Base-by-base conservation (phyloP, 352 stramenopile genomes). In the Thalassiosira livingstoniorum region DNA sequence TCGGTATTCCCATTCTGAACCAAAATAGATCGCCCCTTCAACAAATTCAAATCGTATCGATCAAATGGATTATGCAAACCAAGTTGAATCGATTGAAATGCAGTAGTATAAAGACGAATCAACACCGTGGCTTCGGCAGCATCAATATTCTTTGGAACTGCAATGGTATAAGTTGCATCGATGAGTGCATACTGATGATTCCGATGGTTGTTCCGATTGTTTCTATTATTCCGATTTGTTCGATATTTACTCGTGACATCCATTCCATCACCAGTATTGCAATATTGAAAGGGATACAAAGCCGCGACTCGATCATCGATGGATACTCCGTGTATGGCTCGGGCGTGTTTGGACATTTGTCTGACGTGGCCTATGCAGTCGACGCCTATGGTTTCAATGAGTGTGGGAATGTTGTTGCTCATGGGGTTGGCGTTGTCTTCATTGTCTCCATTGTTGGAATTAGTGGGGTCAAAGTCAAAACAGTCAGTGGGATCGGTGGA, bases 281-380 rank as follows among this genome's bases (percentile, higher is more conserved):
- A 75, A 62, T 87, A 87, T 23, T 77, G 61, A 61, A 87, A 87
- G 10, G 80, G 80, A 68, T 75, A 87, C 10, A 87, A 67, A 18
- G 80, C 80, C 5, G 80, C 80, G 0, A 87, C 75, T 35, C 80
- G 67, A 75, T 86, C 79, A 51, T 86, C 79, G 0, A 82, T 68
- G 32, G 35, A 57, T 21, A 87, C 71, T 18, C 80, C 80, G 72
- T 86, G 69, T 53, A 86, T 57, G 18, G 79, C 79, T 23, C 72
- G 72, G 25, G 72, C 70, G 47, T 81, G 72, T 27, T 66, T 86
- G 2, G 66, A 72, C 4, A 80, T 29, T 64, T 82, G 66, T n/a
- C 82, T 61, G 2, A 87, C 80, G 4, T 73, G 73, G 0, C 80
- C 80, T 35, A 87, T 79, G 47, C 80, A 87, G 54, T 87, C 80